Evolutionary conservation across 179 eudicot genomes (phyloP), one percentile per base, ranked within the genome.

Genomic region (Patellifolia procumbens): DNA sequence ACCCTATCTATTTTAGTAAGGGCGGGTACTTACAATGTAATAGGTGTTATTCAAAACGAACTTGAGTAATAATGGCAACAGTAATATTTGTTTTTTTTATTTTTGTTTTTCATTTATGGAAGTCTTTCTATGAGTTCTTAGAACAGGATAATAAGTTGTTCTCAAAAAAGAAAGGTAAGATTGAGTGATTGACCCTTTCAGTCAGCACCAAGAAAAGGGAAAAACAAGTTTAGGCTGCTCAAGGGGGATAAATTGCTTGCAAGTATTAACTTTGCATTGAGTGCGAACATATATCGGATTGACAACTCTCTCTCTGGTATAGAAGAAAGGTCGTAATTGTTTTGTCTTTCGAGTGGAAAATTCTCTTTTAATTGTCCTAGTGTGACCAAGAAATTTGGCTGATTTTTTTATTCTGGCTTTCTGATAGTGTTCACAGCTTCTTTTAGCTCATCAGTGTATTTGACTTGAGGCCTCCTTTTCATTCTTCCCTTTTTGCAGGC

Each of bases 401-500:
- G 42, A 16, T 64, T 20, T 64, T 8, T 58, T 10, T 22, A 26
- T 32, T 0, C 43, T 39, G n/a, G n/a, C 9, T 12, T 1, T 13
- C 15, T 19, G 5, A 20, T 4, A 26, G 49, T 32, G 35, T 17
- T 69, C 43, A 70, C 60, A 32, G 5, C 52, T 62, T 45, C 34
- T 42, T 48, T 4, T 65, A 24, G 46, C 72, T 43, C 31, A 26
- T 51, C 45, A 4, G 31, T 53, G 48, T 45, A 32, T 28, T 43
- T 15, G 63, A 28, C 31, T 19, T 68, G 37, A 48, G 5, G 39
- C 63, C 32, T 75, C 35, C 29, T 11, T 63, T 45, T 24, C 32
- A 29, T 10, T 58, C 42, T n/a, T 79, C 34, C 5, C 32, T 37
- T 72, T 43, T 77, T 85, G 88, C 86, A 91, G 98, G 97, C 94